Conservation (phyloP, 225 moss, liverwort and hornwort species). For the Thuidium tamariscinum region DNA sequence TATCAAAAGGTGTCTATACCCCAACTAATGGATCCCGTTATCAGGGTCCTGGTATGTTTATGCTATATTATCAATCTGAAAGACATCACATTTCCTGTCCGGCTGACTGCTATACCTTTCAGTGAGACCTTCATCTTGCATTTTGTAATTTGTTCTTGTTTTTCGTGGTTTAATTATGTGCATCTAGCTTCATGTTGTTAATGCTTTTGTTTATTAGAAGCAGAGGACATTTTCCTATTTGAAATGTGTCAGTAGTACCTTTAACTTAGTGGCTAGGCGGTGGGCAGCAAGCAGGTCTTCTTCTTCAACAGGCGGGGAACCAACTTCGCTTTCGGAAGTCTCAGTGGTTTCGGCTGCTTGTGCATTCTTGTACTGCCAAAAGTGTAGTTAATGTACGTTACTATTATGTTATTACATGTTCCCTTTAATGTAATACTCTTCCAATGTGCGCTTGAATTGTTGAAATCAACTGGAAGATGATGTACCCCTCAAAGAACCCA, state of each 20-base stretch:
- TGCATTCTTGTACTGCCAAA: constrained; percentile 19
- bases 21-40: neutral
- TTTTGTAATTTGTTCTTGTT: neutral
- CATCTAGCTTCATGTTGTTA: neutral
- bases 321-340: constrained; percentile 6
- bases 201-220: neutral
- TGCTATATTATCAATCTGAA: neutral
- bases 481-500: neutral
- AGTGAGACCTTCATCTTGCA: neutral
- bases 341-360: neutral
- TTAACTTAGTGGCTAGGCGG: constrained; percentile 1
- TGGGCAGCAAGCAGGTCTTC: constrained; percentile 2
- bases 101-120: neutral
- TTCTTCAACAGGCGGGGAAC: neutral
- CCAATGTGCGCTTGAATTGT: neutral
- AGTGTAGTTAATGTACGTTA: neutral
- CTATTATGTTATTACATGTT: neutral
- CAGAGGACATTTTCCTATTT: neutral
- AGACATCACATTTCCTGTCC: neutral
- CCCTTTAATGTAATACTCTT: neutral
- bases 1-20: neutral
- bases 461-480: neutral
- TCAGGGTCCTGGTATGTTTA: neutral
- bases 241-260: constrained; percentile 22
- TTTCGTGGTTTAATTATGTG: neutral